Evolutionary conservation across 139 green algal genomes (phyloP), one percentile per base, ranked within the genome.

Genomic region (Astrephomene gubernaculifera): DNA sequence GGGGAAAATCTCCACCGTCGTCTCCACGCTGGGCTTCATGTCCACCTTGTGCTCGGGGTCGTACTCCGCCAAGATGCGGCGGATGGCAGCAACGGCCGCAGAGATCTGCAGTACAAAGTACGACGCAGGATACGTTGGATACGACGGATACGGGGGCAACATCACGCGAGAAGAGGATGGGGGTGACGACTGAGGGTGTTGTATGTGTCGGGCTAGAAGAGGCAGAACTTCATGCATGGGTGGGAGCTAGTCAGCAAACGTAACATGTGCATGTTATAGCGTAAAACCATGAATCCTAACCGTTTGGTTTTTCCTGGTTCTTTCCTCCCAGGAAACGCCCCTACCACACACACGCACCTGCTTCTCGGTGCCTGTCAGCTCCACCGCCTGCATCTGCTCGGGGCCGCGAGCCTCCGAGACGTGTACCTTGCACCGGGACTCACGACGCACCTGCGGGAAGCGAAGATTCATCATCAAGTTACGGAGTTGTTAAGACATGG

Each of bases 1-100:
- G n/a, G 79, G 79, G 35, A 68, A 86, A 24, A 86, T 86, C 65
- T 86, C 79, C 35, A 86, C 65, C 35, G 65, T 79, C 36, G 79
- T 78, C 64, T 78, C 65, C 49, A 86, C n/a, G 8, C 12, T 35
- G 25, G 79, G 79, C 64, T 76, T 78, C 4, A 86, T 61, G 33
- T 86, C 79, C 0, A 86, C n/a, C 45, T 79, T 78, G 52, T 78
- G 49, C 33, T 86, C 65, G 9, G 65, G 45, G 65, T 86, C 79
- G 21, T 79, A 86, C 25, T 86, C 79, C 4, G 44, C 36, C 65
- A 86, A 36, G 45, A 86, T 61, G 35, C 65, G 57, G 44, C 79
- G 65, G 3, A 86, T 86, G 49, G 36, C 22, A 4, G 35, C 45
- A 2, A 86, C 33, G 3, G 79, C 79, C 1, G 27, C 8, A 3